Evolutionary conservation across 441 rosid species (phyloP).

Genomic region (Gossypium aridum): DNA sequence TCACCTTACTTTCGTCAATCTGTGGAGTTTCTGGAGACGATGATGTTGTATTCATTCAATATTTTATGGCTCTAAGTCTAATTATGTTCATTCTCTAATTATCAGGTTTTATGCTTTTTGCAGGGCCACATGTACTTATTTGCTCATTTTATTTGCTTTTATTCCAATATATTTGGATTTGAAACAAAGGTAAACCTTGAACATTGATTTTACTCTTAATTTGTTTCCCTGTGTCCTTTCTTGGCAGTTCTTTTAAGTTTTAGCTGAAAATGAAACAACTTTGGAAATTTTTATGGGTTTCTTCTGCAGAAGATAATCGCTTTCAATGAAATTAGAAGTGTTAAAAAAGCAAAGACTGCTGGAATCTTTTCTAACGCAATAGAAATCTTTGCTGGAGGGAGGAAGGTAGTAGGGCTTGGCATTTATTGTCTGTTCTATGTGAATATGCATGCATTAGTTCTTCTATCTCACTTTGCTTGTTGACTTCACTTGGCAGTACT

Average conservation of each 20-base stretch:
- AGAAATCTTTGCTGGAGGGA: conserved; percentile 76
- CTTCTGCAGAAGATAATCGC: conserved; percentile 67
- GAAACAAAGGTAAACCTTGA: conserved; percentile 77
- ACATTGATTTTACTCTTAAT: not conserved
- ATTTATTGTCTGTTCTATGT: conserved; percentile 1
- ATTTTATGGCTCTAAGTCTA: not conserved
- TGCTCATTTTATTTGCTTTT: conserved; percentile 71
- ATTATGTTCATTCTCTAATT: conserved; percentile 2
- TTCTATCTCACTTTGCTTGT: conserved; percentile 15
- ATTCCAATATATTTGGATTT: conserved; percentile 96
- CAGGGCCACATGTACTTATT: conserved; percentile 99
- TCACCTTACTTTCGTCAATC: not conserved
- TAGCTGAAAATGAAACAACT: conserved; percentile 4
- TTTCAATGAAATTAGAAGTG: conserved; percentile 61
- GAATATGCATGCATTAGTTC: not conserved
- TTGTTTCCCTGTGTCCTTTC: not conserved
- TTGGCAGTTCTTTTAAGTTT: not conserved
- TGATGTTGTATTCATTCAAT: not conserved
- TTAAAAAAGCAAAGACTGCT: conserved; percentile 90
- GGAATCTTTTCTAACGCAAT: conserved; percentile 95
- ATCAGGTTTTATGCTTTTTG: conserved; percentile 17
- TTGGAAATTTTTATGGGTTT: conserved; percentile 12
- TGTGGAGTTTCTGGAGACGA: not conserved
- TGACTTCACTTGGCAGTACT: conserved; percentile 47
- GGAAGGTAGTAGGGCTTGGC: conserved; percentile 47